phyloP scores from a whole-genome alignment of 352 stramenopile genomes.

The Phytopythium cucurbitacearum region DNA sequence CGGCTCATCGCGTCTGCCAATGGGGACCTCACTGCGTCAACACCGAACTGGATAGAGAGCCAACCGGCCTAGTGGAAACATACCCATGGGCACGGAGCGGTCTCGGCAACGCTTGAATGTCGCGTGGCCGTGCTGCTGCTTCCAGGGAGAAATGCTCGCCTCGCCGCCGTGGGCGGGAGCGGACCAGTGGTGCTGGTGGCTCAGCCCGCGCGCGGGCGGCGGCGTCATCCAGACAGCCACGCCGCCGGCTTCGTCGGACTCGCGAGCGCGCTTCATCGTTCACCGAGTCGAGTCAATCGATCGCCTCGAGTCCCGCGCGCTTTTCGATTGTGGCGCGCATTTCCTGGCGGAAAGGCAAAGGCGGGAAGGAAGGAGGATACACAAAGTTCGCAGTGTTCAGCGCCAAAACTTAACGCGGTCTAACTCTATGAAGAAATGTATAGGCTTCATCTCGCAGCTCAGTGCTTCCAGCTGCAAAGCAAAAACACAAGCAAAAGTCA shows the following conservation, averaged over 20 bases:
- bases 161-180: neutral
- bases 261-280: conserved; percentile 49
- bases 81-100: conserved; percentile 67
- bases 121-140: conserved; percentile 23
- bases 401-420: too few species aligned
- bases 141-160: conserved; percentile 54
- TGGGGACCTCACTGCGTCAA: neutral
- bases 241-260: conserved; percentile 18
- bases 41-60: conserved; percentile 2
- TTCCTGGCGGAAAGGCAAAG: too few species aligned
- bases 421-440: too few species aligned
- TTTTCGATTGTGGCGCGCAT: too few species aligned
- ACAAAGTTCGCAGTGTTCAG: too few species aligned
- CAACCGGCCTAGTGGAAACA: neutral
- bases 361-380: too few species aligned
- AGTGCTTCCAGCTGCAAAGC: conserved; percentile 60
- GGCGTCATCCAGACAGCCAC: conserved; percentile 17
- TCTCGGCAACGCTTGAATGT: conserved; percentile 57
- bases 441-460: conserved; percentile 9
- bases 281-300: too few species aligned
- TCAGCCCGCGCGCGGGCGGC: conserved; percentile 8
- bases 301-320: too few species aligned
- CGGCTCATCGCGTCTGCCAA: conserved; percentile 60
- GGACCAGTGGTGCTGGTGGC: conserved; percentile 8
- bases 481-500: conserved; percentile 36